A percentile compares a stretch with the other conserved stretches of the same genome.
Conservation (phyloP, 768 basidiomycete genomes). For the Candolleomyces aberdarensis region DNA sequence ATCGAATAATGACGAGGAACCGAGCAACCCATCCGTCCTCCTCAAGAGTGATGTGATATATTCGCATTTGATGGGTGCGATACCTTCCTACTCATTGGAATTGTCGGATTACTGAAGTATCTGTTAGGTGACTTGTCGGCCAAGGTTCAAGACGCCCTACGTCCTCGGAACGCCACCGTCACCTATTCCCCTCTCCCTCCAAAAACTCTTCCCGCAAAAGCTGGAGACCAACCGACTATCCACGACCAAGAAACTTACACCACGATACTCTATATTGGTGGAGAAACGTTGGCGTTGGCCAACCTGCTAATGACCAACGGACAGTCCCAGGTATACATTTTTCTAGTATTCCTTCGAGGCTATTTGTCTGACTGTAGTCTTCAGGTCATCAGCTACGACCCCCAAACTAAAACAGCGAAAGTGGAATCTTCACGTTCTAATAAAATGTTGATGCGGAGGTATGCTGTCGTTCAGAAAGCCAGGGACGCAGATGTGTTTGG, state of each 20-base stretch:
- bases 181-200: slow-evolving; percentile 35
- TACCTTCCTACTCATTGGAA: background rate
- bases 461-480: slow-evolving; percentile 82
- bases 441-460: slow-evolving; percentile 84
- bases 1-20: slow-evolving; percentile 21
- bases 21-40: slow-evolving; percentile 10
- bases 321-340: background rate
- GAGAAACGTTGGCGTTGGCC: slow-evolving; percentile 74
- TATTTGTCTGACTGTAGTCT: too few relatives aligned
- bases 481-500: slow-evolving; percentile 93
- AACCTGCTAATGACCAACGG: slow-evolving; percentile 87
- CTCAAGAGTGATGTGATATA: slow-evolving; percentile 62
- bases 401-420: slow-evolving; percentile 40
- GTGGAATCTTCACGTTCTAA: slow-evolving; percentile 73
- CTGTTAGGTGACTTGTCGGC: slow-evolving; percentile 32
- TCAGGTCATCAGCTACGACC: slow-evolving; percentile 79
- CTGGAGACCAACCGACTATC: background rate
- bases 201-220: slow-evolving; percentile 8
- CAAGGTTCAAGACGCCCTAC: slow-evolving; percentile 23
- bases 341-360: too few relatives aligned
- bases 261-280: slow-evolving; percentile 61
- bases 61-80: slow-evolving; percentile 60
- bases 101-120: background rate
- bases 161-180: slow-evolving; percentile 23
- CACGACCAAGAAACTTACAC: slow-evolving; percentile 3